Evolutionary conservation across 2,329 filamentous ascomycete genomes (phyloP).

Genomic region (Ophiocordyceps robertsii): DNA sequence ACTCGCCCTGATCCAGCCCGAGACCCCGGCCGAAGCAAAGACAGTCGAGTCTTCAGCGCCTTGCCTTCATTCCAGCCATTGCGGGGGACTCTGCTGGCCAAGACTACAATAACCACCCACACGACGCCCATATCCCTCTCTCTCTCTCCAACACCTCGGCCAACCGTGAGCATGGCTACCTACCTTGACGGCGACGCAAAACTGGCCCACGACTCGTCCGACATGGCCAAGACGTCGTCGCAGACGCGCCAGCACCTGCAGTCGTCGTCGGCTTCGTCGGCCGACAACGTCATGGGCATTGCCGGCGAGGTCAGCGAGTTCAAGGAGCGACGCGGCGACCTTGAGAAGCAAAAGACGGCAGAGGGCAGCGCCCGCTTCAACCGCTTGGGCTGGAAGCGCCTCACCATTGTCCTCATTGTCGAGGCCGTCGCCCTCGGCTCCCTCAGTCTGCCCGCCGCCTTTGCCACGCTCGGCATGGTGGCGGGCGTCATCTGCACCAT

Average conservation of each 20-base stretch:
- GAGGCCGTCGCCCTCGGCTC: constrained; percentile 42
- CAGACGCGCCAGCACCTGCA: background rate
- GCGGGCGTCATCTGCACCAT: constrained; percentile 29
- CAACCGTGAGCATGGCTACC: too few relatives aligned
- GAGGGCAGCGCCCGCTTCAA: constrained; percentile 35
- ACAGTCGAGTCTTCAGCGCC: too few relatives aligned
- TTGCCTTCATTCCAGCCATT: too few relatives aligned
- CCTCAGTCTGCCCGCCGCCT: constrained; percentile 36
- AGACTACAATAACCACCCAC: too few relatives aligned
- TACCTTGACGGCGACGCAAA: too few relatives aligned
- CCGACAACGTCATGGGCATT: constrained; percentile 13
- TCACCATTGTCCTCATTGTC: constrained; percentile 41
- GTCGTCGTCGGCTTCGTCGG: background rate
- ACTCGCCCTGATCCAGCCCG: too few relatives aligned
- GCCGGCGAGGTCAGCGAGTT: constrained; percentile 24
- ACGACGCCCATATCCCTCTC: too few relatives aligned
- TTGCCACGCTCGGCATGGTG: constrained; percentile 40
- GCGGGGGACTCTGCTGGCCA: too few relatives aligned
- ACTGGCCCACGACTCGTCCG: background rate
- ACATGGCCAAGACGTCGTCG: constrained; percentile 1
- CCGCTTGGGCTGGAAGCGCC: constrained; percentile 41
- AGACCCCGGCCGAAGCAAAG: too few relatives aligned
- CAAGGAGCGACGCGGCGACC: constrained; percentile 20
- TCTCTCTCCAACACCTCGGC: too few relatives aligned
- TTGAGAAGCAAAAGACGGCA: constrained; percentile 32